Evolutionary conservation across 768 basidiomycete species (phyloP).

Genomic region (Trametes villosa): DNA sequence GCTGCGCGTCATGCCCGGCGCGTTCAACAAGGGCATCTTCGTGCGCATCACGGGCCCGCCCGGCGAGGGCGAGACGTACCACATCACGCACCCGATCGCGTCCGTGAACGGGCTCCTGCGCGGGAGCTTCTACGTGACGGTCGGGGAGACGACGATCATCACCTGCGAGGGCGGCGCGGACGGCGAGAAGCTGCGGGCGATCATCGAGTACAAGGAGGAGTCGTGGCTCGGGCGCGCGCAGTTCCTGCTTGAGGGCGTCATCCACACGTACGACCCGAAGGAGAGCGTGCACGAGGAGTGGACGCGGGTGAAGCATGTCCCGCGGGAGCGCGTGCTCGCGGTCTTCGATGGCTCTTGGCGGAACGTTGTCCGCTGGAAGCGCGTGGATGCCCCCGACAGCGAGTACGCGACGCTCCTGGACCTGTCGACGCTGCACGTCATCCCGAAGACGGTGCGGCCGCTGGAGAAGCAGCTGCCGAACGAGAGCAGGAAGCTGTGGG

Average conservation of each 20-base stretch:
- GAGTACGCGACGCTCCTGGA: constrained; percentile 79
- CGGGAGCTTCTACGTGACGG: constrained; percentile 90
- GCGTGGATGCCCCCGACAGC: constrained; percentile 38
- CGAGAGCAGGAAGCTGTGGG: constrained; percentile 92
- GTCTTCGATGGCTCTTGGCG: constrained; percentile 90
- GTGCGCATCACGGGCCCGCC: constrained; percentile 73
- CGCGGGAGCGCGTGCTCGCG: constrained; percentile 74
- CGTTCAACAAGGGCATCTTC: constrained; percentile 88
- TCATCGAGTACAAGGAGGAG: constrained; percentile 98
- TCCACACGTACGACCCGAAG: constrained; percentile 78
- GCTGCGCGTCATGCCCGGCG: constrained; percentile 80
- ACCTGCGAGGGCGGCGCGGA: constrained; percentile 76
- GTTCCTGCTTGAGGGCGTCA: constrained; percentile 85
- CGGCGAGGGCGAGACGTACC: constrained; percentile 81
- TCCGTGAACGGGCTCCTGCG: constrained; percentile 90
- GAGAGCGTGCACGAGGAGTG: constrained; percentile 67
- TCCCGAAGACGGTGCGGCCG: constrained; percentile 88
- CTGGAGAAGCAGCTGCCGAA: constrained; percentile 74
- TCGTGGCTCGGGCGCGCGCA: constrained; percentile 91
- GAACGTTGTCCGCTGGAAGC: constrained; percentile 78
- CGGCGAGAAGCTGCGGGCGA: constrained; percentile 64
- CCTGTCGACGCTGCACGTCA: constrained; percentile 63
- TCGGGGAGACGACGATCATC: constrained; percentile 77
- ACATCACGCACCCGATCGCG: constrained; percentile 89
- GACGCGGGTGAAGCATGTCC: constrained; percentile 91